Evolutionary conservation across 2,329 filamentous ascomycete species (phyloP).

Genomic region (Pseudogymnoascus sp.): DNA sequence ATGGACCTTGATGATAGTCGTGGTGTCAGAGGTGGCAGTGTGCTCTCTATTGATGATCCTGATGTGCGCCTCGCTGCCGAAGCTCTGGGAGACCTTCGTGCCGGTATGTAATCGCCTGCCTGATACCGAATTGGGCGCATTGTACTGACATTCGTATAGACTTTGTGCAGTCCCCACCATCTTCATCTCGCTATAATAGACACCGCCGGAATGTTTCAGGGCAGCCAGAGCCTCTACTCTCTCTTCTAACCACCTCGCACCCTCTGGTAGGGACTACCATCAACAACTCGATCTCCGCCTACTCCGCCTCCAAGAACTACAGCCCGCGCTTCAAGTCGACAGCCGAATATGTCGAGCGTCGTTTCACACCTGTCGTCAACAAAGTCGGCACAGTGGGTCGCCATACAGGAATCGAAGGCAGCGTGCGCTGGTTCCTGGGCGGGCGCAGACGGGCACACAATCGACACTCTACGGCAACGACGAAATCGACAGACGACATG

Average conservation of each 20-base stretch:
- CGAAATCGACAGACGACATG: constrained; percentile 31
- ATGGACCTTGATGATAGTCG: constrained; percentile 29
- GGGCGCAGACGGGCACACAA: constrained; percentile 34
- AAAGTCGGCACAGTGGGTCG: constrained; percentile 78
- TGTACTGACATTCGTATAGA: constrained; percentile 37
- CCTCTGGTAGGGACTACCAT: constrained; percentile 80
- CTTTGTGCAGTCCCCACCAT: constrained; percentile 57
- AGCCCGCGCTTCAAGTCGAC: constrained; percentile 83
- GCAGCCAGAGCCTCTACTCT: constrained; percentile 70
- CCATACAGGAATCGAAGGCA: constrained; percentile 79
- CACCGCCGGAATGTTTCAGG: constrained; percentile 13
- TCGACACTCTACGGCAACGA: constrained; percentile 38
- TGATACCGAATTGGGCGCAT: background rate
- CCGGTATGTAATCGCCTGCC: constrained; percentile 45
- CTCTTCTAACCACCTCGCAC: constrained; percentile 80
- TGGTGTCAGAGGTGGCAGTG: constrained; percentile 26
- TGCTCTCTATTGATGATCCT: constrained; percentile 50
- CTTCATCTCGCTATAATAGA: background rate
- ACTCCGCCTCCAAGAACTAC: constrained; percentile 82
- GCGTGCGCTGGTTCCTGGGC: constrained; percentile 76
- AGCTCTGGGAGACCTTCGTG: constrained; percentile 65
- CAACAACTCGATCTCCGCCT: constrained; percentile 75
- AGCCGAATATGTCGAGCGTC: constrained; percentile 84
- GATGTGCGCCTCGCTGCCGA: constrained; percentile 66
- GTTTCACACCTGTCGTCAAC: constrained; percentile 77